Percentiles rank a stretch among this genome's conserved stretches.
phyloP scores from a whole-genome alignment of 345 rosid species.

The Eucalyptus viminalis region DNA sequence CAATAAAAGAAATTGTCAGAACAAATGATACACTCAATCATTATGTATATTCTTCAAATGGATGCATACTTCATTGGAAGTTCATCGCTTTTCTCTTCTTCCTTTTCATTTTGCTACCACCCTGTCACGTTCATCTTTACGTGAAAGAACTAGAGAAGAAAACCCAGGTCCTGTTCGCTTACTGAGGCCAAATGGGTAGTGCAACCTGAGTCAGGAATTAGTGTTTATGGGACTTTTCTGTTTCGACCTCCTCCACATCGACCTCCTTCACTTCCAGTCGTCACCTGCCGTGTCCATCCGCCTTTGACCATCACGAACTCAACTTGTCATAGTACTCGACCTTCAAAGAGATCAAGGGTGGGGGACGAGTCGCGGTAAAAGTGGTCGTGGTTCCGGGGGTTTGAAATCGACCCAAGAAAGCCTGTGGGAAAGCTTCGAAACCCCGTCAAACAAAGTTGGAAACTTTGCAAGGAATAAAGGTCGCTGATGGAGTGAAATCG shows the following conservation, averaged over 20 bases:
- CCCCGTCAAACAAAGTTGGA: neutral
- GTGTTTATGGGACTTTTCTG: neutral
- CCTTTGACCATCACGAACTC: neutral
- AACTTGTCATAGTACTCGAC: neutral
- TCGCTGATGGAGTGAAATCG: too few relatives aligned
- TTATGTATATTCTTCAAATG: too few relatives aligned
- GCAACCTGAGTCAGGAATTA: too few relatives aligned
- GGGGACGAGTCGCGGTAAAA: neutral
- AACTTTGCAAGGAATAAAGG: neutral
- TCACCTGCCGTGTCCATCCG: neutral
- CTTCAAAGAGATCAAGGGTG: neutral
- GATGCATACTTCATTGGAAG: neutral
- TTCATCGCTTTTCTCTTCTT: neutral
- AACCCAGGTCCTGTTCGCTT: neutral
- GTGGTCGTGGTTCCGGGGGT: too few relatives aligned
- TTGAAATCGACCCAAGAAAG: too few relatives aligned
- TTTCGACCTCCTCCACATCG: neutral
- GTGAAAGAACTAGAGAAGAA: neutral
- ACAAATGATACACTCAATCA: too few relatives aligned
- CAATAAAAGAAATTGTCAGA: too few relatives aligned
- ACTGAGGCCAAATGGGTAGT: too few relatives aligned
- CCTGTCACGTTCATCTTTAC: neutral
- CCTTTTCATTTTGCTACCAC: neutral
- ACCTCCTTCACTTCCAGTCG: neutral
- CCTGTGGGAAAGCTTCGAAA: neutral